Evolutionary conservation across 2,329 filamentous ascomycete species (phyloP), one percentile per base, ranked within the genome.

Genomic region (Stemphylium vesicarium): DNA sequence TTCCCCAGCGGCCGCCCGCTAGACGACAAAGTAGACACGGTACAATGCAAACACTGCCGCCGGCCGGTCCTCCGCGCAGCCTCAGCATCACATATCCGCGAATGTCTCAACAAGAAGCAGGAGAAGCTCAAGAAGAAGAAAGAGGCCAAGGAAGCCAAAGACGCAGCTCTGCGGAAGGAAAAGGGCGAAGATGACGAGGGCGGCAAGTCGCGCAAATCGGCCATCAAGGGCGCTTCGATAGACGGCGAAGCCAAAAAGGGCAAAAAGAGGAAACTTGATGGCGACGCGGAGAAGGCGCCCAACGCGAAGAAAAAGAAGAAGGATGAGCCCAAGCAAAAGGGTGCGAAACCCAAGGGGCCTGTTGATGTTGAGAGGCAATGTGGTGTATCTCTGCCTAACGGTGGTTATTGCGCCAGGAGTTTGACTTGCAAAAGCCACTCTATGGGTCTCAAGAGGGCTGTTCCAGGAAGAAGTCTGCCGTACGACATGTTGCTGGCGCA

Each of bases 311-410:
- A 96, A 81, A 96, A 96, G 81, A 96, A 96, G 81, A 96, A 96
- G 79, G 92, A 96, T 59, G 92, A 96, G 70, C 88, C 88, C 1
- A 96, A 96, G 73, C 82, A 88, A 16, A 96, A 96, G 77, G 82
- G 85, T 1, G 84, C 91, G 0, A 96, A 96, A 69, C 89, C 90
- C 0, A 96, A 96, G 81, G 92, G 92, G 0, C 93, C 93, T 2
- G 93, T 97, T 36, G 93, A 97, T 76, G 93, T 97, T 16, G 93
- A 96, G 79, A 87, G 90, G 67, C 93, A 97, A 78, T 97, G 93
- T 69, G 93, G 93, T 82, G 93, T 97, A 33, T 82, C 88, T 18
- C 81, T 96, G 51, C 85, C 90, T 0, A 96, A 96, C 69, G 92
- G 92, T 1, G 89, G 91, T 56, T 90, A 90, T 50, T 97, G 93